Evolutionary conservation across 768 basidiomycete genomes (phyloP).

Genomic region (Coprinellus micaceus): DNA sequence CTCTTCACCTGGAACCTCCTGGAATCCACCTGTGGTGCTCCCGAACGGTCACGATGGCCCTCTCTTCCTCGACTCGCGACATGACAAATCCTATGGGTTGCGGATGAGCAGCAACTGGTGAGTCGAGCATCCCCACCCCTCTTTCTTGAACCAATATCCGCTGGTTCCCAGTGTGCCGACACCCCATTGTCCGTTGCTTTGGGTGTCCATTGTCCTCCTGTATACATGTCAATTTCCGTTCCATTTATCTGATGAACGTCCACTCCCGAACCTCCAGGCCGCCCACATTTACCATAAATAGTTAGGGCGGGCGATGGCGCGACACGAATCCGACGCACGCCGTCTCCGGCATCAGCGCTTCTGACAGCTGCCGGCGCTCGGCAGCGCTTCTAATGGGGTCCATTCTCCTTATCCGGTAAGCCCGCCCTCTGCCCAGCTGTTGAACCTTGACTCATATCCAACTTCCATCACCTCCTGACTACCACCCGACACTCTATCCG

Average conservation of each 20-base stretch:
- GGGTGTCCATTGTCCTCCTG: background rate
- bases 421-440: background rate
- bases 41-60: no score
- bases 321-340: background rate
- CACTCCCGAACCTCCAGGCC: background rate
- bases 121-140: no score
- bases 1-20: no score
- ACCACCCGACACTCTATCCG: background rate
- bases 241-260: background rate
- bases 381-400: background rate
- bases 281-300: conserved; percentile 1
- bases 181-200: background rate
- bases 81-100: no score
- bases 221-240: background rate
- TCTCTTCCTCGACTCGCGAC: no score
- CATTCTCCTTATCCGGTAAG: background rate
- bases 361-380: conserved; percentile 18
- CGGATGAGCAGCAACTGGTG: no score
- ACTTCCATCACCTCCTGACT: background rate
- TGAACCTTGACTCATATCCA: conserved; percentile 2
- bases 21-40: no score
- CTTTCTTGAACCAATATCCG: no score
- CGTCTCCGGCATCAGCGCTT: conserved; percentile 27
- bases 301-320: background rate
- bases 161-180: background rate